Base-by-base conservation (phyloP, 2,329 filamentous ascomycete genomes). In the Paraphaeosphaeria minitans region DNA sequence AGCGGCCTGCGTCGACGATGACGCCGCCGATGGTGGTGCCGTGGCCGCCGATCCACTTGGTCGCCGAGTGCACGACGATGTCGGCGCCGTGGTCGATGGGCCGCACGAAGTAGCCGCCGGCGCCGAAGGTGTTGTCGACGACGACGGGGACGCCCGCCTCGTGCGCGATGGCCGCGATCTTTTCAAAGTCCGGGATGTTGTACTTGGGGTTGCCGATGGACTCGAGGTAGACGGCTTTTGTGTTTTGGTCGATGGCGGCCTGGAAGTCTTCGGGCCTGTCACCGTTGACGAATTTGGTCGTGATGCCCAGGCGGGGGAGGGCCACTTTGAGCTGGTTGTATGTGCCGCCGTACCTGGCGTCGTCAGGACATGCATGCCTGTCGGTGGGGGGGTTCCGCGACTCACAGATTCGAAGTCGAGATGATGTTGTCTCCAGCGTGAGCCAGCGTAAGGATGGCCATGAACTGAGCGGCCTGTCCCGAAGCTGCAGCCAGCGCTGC, bases 301-400 rank as follows among this genome's bases (percentile, higher is more conserved):
- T 82, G 73, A 98, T 93, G 61, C 94, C 94, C 47, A 97, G 80
- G n/a, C 93, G 87, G 7, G 92, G 90, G 56, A 97, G 83, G 66
- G 92, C 85, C 47, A 97, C 93, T 81, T 97, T 97, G 81, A 97
- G 87, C 82, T 97, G 94, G 81, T 98, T 97, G 83, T 97, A 97
- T 16, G 94, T 97, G 75, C 93, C 93, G 65, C 93, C 93, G 79
- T 97, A 97, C 4, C 66, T 69, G 46, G 19, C 12, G 56, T 14
- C 7, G 4, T n/a, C 1, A 39, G 37, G n/a, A n/a, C n/a, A n/a
- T 39, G 1, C 7, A 4, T 55, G 51, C 52, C 35, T 46, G 41
- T 14, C 39, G 9, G 46, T 41, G 22, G 50, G 22, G 29, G 19
- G 27, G 16, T 16, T 13, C 31, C 14, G 47, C 1, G 24, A 16